These are phyloP conservation scores for Dioszegia crocea DNA, from an alignment of 768 basidiomycete genomes.

Conservation along the genomic window DNA sequence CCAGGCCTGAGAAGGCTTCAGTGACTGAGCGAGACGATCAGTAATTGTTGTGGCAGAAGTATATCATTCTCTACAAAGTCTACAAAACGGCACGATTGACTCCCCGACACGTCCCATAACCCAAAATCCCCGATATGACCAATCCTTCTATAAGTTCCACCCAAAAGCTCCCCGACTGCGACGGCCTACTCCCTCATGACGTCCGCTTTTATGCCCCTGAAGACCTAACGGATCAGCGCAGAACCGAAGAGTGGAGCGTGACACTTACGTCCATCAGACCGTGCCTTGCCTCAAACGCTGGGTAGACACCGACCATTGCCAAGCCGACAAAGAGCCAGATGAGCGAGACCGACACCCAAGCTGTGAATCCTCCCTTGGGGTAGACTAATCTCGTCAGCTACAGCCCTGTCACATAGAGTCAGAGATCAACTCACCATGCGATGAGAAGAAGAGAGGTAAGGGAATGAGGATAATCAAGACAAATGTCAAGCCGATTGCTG, in stretches of 20 bases:
- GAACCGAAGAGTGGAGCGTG: background rate
- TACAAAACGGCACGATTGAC: too few species aligned
- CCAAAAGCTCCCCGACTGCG: too few species aligned
- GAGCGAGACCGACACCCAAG: slow-evolving; percentile 78
- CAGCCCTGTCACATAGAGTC: background rate
- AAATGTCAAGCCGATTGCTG: slow-evolving; percentile 45
- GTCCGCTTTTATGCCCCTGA: slow-evolving; percentile 5
- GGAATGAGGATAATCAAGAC: slow-evolving; percentile 59
- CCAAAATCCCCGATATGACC: too few species aligned
- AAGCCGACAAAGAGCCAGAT: slow-evolving; percentile 77
- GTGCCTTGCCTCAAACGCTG: slow-evolving; percentile 73
- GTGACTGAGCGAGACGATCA: too few species aligned
- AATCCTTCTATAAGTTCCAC: background rate
- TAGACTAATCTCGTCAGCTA: slow-evolving; percentile 18
- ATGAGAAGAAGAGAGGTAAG: slow-evolving; percentile 78
- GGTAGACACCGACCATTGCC: slow-evolving; percentile 73
- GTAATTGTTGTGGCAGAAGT: too few species aligned
- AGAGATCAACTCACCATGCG: slow-evolving; percentile 50
- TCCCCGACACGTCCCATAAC: background rate
- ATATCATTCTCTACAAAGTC: too few species aligned
- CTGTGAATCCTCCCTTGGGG: slow-evolving; percentile 44
- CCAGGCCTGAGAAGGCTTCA: too few species aligned
- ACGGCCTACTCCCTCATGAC: slow-evolving; percentile 1
- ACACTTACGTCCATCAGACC: slow-evolving; percentile 60
- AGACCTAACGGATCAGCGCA: background rate